phyloP scores from a whole-genome alignment of 352 stramenopile species.

The Pythium insidiosum region DNA sequence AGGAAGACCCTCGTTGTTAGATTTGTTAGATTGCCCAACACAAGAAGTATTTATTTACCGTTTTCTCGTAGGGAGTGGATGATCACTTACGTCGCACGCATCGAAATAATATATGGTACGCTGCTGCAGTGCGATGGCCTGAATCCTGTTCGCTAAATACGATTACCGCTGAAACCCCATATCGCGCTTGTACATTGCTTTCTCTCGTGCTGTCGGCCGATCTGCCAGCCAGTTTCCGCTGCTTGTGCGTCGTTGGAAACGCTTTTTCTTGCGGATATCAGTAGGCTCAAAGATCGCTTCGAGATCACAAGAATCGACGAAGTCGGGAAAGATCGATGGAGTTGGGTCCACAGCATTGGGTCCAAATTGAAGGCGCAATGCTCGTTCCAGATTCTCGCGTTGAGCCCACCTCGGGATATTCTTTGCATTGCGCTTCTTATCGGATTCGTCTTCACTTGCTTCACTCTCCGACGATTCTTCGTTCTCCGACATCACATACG shows the following conservation, averaged over 20 bases:
- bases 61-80: too few species aligned
- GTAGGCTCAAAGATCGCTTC: constrained; percentile 79
- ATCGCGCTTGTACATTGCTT: constrained; percentile 72
- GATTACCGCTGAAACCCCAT: constrained; percentile 66
- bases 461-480: constrained; percentile 42
- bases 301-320: constrained; percentile 76
- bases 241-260: constrained; percentile 70
- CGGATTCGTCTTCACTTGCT: constrained; percentile 35
- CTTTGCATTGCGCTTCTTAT: constrained; percentile 39
- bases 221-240: constrained; percentile 83
- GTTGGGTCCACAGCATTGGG: constrained; percentile 65
- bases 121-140: too few species aligned
- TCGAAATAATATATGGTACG: too few species aligned
- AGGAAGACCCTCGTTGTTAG: too few species aligned
- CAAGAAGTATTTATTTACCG: too few species aligned
- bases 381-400: constrained; percentile 61
- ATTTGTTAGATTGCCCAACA: too few species aligned
- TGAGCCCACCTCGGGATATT: constrained; percentile 79
- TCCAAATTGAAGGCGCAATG: constrained; percentile 63
- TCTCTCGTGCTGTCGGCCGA: constrained; percentile 64
- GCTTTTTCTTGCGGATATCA: constrained; percentile 68
- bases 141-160: too few species aligned
- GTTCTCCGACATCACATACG: constrained; percentile 80
- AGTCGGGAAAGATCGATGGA: constrained; percentile 77
- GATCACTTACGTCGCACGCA: too few species aligned